Base-by-base conservation (phyloP, 73 alveolate species). In the Breviolum minutum region DNA sequence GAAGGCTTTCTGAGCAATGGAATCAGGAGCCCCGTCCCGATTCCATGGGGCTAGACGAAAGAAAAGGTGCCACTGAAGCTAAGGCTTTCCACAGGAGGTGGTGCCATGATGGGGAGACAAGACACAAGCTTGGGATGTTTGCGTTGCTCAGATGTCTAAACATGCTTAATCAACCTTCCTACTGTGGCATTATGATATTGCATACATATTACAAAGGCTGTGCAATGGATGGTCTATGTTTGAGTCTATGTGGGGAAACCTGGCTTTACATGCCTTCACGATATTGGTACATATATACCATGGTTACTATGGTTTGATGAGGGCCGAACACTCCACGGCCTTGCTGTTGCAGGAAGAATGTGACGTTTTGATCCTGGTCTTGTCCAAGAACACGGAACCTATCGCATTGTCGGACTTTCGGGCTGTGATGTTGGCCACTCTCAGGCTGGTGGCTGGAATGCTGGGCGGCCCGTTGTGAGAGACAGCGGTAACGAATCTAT, bases 341-440 rank as follows among this genome's bases (percentile, higher is more conserved):
- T 60, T 22, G 54, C 29, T 19, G n/a, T 17, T 10, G 6, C 86
- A 90, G 97, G 97, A 90, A 90, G 97, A 90, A 30, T 90, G 97
- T 74, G 97, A 90, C 29, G 97, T 90, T 5, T 61, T 90, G 86
- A n/a, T 90, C 62, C 87, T 90, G 63, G 97, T 90, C 76, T 61
- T 90, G 76, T 70, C 87, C 76, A 90, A 90, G 77, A 29, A 90
- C 97, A 32, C 97, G 61, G 97, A 90, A 29, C 87, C 84, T 63
- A 90, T 90, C 64, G 74, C 68, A 5, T 24, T 90, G 76, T 74
- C 97, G 20, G 97, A 90, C 88, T 90, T 90, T 63, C 87, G 97
- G 2, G 97, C 97, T 29, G 97, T 90, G 97, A 90, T 90, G 97
- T 76, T 90, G 17, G 97, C 97, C n/a, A 90, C 97, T 7, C 40